Percentiles rank a stretch among this genome's conserved stretches.
phyloP scores from a whole-genome alignment of 805 yeast species.

The Myxozyma nipponensis region DNA sequence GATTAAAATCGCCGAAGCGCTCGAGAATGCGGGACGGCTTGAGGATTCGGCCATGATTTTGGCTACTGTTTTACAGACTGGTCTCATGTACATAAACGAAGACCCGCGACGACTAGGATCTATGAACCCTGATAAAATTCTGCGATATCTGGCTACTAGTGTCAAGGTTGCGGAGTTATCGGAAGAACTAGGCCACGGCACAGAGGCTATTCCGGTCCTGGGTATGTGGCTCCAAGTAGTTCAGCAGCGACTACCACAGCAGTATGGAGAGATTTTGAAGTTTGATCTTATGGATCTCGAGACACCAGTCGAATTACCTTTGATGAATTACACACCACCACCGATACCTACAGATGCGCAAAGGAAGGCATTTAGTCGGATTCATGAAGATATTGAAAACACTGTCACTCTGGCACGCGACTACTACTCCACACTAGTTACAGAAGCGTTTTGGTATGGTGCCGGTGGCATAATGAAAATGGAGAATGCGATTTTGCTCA shows the following conservation, averaged over 20 bases:
- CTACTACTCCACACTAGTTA: constrained; percentile 14
- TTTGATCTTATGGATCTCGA: constrained; percentile 3
- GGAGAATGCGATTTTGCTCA: constrained; percentile 15
- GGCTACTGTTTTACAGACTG: constrained; percentile 55
- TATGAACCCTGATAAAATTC: constrained; percentile 44
- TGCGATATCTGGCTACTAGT: constrained; percentile 66
- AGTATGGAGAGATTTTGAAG: constrained; percentile 5
- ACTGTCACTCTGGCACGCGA: constrained; percentile 17
- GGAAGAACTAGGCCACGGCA: constrained; percentile 45
- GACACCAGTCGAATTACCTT: constrained; percentile 3
- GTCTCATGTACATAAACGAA: constrained; percentile 47
- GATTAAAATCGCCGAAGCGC: constrained; percentile 82
- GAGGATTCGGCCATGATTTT: constrained; percentile 67
- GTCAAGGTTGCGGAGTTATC: constrained; percentile 59
- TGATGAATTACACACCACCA: constrained; percentile 7
- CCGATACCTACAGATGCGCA: constrained; percentile 9
- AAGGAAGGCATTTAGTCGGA: constrained; percentile 5
- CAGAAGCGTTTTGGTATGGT: constrained; percentile 6
- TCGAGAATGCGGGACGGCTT: constrained; percentile 58
- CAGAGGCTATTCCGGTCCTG: constrained; percentile 54
- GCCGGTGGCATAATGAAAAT: constrained; percentile 9
- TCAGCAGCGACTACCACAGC: constrained; percentile 28
- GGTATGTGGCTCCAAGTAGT: constrained; percentile 25
- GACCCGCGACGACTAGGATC: constrained; percentile 43
- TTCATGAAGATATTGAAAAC: constrained; percentile 12